Percentiles rank a stretch among this genome's conserved stretches.
These are phyloP conservation scores for Leptodermis oblonga DNA, from an alignment of 257 asterid species.

Conservation along the genomic window DNA sequence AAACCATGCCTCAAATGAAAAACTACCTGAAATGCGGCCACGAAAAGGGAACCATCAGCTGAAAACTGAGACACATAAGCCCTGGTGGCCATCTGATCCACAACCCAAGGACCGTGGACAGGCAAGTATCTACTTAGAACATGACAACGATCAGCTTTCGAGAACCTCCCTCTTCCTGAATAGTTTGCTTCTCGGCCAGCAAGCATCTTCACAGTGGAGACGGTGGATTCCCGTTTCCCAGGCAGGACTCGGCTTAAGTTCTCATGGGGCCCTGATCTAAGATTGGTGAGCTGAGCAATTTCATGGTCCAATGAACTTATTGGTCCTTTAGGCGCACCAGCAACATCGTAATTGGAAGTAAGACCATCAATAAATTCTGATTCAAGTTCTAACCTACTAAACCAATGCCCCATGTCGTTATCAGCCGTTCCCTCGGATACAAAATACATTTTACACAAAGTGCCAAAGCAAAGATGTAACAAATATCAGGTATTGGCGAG, in stretches of 20 bases:
- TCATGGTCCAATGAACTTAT: conserved; percentile 41
- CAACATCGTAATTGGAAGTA: conserved; percentile 30
- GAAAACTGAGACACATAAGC: conserved; percentile 91
- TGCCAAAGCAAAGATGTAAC: background rate
- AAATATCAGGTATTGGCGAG: background rate
- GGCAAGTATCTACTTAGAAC: conserved; percentile 73
- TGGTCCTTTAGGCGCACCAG: conserved; percentile 15
- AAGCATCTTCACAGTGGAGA: conserved; percentile 67
- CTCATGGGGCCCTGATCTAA: conserved; percentile 60
- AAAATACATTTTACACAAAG: conserved; percentile 31
- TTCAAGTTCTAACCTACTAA: conserved; percentile 58
- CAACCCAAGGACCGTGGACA: conserved; percentile 55
- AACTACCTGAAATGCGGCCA: conserved; percentile 93
- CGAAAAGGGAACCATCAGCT: conserved; percentile 69
- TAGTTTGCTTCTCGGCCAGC: conserved; percentile 71
- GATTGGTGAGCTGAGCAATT: conserved; percentile 69
- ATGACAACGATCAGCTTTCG: conserved; percentile 67
- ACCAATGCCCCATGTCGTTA: conserved; percentile 58
- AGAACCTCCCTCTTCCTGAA: conserved; percentile 64
- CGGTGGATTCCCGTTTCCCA: conserved; percentile 43
- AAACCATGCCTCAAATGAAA: background rate
- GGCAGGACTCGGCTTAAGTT: conserved; percentile 35
- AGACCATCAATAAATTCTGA: conserved; percentile 48
- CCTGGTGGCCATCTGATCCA: conserved; percentile 75
- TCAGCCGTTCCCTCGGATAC: conserved; percentile 22